Conservation (phyloP, 2,329 filamentous ascomycete genomes). For the Cladosporium sp. region DNA sequence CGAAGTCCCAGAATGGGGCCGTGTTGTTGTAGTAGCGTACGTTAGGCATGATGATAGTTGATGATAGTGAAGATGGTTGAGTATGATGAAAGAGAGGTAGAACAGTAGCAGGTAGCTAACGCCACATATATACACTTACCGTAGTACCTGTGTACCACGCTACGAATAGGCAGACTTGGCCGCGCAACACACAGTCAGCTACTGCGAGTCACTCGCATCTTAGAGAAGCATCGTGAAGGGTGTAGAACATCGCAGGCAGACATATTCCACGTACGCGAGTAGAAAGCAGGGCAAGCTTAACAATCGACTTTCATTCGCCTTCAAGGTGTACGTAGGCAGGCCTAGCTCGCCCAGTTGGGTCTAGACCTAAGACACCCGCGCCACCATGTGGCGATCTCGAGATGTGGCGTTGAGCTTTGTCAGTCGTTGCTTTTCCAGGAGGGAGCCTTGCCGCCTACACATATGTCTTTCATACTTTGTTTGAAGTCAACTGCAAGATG, state of each 20-base stretch:
- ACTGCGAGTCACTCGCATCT: slow-evolving; percentile 1
- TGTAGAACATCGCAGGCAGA: slow-evolving; percentile 21
- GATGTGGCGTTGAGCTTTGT: slow-evolving; percentile 8
- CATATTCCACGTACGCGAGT: slow-evolving; percentile 9
- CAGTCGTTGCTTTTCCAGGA: not conserved
- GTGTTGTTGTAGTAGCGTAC: slow-evolving; percentile 56
- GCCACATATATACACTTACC: slow-evolving; percentile 12
- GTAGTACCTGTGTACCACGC: not conserved
- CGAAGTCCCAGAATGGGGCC: slow-evolving; percentile 59
- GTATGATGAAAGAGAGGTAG: not conserved
- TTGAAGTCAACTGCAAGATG: not conserved
- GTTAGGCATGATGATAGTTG: slow-evolving; percentile 51
- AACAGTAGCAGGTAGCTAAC: not conserved
- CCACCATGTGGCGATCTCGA: slow-evolving; percentile 1
- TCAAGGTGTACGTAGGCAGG: slow-evolving; percentile 18
- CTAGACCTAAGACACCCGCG: not conserved
- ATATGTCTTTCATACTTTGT: not conserved
- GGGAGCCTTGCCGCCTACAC: not conserved
- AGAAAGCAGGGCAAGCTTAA: slow-evolving; percentile 18
- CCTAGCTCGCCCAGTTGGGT: slow-evolving; percentile 4
- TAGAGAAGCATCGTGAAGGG: slow-evolving; percentile 16
- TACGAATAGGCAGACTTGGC: slow-evolving; percentile 17
- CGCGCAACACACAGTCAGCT: slow-evolving; percentile 14
- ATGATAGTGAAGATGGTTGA: not conserved
- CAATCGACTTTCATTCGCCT: slow-evolving; percentile 13